phyloP scores from a whole-genome alignment of 2,329 filamentous ascomycete species.

The Paracoccidioides lutzii region DNA sequence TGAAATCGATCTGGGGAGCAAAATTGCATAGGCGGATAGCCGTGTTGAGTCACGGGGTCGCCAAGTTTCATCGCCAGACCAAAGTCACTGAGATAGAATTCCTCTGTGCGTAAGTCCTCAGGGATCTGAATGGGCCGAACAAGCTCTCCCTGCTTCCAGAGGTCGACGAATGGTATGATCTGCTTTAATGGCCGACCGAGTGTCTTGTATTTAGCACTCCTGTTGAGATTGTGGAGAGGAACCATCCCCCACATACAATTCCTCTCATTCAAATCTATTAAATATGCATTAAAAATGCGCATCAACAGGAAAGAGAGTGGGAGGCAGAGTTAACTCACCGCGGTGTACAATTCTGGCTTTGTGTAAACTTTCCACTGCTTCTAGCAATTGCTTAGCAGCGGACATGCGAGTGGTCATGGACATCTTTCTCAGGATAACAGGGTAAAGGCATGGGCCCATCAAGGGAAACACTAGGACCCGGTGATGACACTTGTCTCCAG shows the following conservation, averaged over 20 bases:
- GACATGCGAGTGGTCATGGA: conserved; percentile 3
- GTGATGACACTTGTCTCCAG: conserved; percentile 9
- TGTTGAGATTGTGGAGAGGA: conserved; percentile 14
- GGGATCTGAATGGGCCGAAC: conserved; percentile 14
- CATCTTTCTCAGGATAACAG: not conserved
- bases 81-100: conserved; percentile 21
- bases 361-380: not conserved
- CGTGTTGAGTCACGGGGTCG: conserved; percentile 6
- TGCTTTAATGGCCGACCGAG: conserved; percentile 17
- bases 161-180: conserved; percentile 15
- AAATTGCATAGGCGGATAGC: conserved; percentile 12
- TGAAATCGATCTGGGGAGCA: conserved; percentile 20
- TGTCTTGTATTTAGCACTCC: conserved; percentile 17
- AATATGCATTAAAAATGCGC: not conserved
- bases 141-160: conserved; percentile 18
- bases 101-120: conserved; percentile 13
- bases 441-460: not conserved
- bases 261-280: conserved; percentile 14
- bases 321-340: not conserved
- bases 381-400: conserved; percentile 3
- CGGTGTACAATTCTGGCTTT: not conserved
- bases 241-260: conserved; percentile 20
- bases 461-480: conserved; percentile 4
- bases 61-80: conserved; percentile 16
- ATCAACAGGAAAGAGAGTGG: not conserved